Evolutionary conservation across 495 filamentous ascomycete genomes (phyloP), one percentile per base, ranked within the genome.

Genomic region (Hypoxylon intermedium): DNA sequence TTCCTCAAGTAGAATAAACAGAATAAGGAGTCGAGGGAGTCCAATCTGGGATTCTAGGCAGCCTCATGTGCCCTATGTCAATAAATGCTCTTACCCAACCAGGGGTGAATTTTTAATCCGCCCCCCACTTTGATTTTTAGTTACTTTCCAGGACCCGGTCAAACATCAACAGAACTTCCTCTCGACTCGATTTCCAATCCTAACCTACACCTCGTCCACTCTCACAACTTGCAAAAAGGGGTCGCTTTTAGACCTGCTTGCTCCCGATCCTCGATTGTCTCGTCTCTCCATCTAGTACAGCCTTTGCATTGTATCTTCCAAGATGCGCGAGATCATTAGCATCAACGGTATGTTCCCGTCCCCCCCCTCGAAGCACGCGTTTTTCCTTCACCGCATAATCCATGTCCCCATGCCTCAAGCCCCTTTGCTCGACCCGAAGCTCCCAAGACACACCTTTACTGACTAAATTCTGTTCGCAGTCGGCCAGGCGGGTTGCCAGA

Each of bases 401-500:
- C 31, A 47, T 53, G 42, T 52, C 53, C 24, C 24, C 56, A 23
- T 45, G 45, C 43, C 56, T 20, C 56, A 19, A 40, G 21, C 56
- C 31, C 36, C 34, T 1, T 16, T 7, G n/a, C 48, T 57, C 60
- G 15, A 63, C 60, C 34, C 42, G 52, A 55, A 51, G 43, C 43
- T 44, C 50, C 33, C 42, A 58, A 21, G 15, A 60, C 13, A 21
- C 26, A n/a, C n/a, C 21, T 26, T 58, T 76, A 58, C 77, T 81
- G 56, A 82, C 68, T 13, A 62, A 58, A 3, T 53, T 46, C 65
- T 72, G 70, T 73, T 53, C 77, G 82, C 72, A 98, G 94, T 98
- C 81, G 94, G 94, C 80, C 94, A 98, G 85, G 94, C 94, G 74
- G 94, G 94, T 88, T 97, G 95, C 85, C 94, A 98, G 79, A 98